Percentiles rank a stretch among this genome's conserved stretches.
phyloP scores from a whole-genome alignment of 352 stramenopile genomes.

The Pythium sp. region DNA sequence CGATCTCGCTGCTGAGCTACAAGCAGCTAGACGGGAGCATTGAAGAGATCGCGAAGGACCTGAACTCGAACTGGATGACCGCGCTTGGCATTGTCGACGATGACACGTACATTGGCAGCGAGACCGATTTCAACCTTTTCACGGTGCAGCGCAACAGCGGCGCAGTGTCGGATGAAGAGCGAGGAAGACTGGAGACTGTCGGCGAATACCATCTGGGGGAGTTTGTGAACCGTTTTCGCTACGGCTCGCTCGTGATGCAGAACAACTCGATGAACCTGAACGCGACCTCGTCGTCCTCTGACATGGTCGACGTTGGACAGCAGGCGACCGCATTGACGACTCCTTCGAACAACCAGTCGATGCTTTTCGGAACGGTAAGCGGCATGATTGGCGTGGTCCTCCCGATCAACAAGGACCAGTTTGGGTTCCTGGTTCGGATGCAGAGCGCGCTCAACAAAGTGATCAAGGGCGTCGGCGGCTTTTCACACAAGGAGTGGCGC shows the following conservation, averaged over 20 bases:
- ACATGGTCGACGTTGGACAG: slow-evolving; percentile 55
- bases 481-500: slow-evolving; percentile 92
- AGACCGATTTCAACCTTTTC: slow-evolving; percentile 96
- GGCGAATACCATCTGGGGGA: slow-evolving; percentile 95
- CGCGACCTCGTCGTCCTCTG: slow-evolving; percentile 17
- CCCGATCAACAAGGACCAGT: slow-evolving; percentile 89
- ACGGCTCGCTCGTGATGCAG: slow-evolving; percentile 95
- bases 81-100: slow-evolving; percentile 93
- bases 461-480: slow-evolving; percentile 90
- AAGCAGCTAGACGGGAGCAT: slow-evolving; percentile 89
- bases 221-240: slow-evolving; percentile 95
- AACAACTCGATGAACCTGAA: slow-evolving; percentile 28
- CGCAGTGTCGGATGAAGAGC: slow-evolving; percentile 91
- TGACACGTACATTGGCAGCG: slow-evolving; percentile 93
- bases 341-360: slow-evolving; percentile 34
- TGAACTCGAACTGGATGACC: slow-evolving; percentile 97
- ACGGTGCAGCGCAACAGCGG: slow-evolving; percentile 91
- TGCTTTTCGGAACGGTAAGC: slow-evolving; percentile 95
- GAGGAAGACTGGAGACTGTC: slow-evolving; percentile 89
- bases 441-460: slow-evolving; percentile 88
- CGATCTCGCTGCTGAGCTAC: slow-evolving; percentile 94
- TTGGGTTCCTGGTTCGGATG: slow-evolving; percentile 89
- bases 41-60: slow-evolving; percentile 95
- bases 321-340: slow-evolving; percentile 1
- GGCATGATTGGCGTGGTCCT: slow-evolving; percentile 95